phyloP scores from a whole-genome alignment of 352 stramenopile species.

The Globisporangium megalacanthum region DNA sequence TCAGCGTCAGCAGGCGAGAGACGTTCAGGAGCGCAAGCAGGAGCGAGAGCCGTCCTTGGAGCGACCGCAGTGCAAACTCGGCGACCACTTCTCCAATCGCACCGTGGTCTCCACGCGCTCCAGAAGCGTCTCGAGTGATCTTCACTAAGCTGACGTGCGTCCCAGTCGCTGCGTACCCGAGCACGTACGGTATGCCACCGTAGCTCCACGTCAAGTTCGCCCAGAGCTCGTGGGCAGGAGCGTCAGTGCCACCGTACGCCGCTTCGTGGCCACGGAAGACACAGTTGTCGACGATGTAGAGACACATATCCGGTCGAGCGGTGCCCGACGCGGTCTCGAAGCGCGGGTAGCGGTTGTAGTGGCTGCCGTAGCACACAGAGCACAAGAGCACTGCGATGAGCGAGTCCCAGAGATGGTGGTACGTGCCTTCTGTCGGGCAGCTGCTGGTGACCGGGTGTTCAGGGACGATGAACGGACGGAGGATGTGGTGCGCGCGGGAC shows the following conservation, averaged over 20 bases:
- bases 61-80: background rate
- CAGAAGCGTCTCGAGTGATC: background rate
- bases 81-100: background rate
- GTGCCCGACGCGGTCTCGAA: no score
- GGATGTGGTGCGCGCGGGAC: background rate
- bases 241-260: no score
- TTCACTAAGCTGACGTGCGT: background rate
- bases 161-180: background rate
- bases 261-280: conserved; percentile 2
- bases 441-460: background rate
- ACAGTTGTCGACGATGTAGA: conserved; percentile 3
- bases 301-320: background rate
- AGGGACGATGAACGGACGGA: background rate
- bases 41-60: background rate
- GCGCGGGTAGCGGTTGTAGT: no score
- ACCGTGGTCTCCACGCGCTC: background rate
- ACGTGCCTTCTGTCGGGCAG: background rate
- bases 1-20: background rate
- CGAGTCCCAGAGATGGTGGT: background rate
- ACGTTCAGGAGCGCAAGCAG: conserved; percentile 5
- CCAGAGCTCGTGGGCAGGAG: background rate
- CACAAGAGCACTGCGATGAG: no score
- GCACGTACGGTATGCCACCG: background rate
- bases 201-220: conserved; percentile 1
- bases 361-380: no score